phyloP scores from a whole-genome alignment of 306 rosid genomes.

The Nissolia schottii region DNA sequence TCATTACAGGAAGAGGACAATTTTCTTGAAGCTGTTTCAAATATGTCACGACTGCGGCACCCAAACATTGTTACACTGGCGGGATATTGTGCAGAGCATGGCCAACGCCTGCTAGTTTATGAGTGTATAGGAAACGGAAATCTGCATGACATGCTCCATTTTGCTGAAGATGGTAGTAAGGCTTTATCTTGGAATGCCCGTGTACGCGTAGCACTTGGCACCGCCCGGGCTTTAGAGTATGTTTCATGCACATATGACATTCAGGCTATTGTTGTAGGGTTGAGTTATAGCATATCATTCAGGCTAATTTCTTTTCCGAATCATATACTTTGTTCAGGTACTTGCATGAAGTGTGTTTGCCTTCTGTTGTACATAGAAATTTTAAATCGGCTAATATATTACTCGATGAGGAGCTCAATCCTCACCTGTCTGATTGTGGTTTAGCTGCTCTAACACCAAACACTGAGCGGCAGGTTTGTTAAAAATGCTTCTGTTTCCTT shows the following conservation, averaged over 20 bases:
- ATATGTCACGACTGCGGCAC: slow-evolving; percentile 90
- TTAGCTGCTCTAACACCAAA: slow-evolving; percentile 83
- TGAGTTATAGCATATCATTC: background rate
- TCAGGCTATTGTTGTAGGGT: slow-evolving; percentile 12
- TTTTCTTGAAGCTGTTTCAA: slow-evolving; percentile 88
- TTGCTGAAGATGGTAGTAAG: slow-evolving; percentile 70
- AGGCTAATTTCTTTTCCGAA: slow-evolving; percentile 7
- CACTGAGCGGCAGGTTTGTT: slow-evolving; percentile 75
- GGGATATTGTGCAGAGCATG: slow-evolving; percentile 91
- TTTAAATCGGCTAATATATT: slow-evolving; percentile 94
- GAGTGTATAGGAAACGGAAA: slow-evolving; percentile 78
- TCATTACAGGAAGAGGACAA: slow-evolving; percentile 94
- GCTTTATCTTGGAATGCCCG: slow-evolving; percentile 93
- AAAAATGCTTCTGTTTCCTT: slow-evolving; percentile 3
- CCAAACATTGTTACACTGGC: slow-evolving; percentile 82
- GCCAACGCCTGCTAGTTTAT: slow-evolving; percentile 89
- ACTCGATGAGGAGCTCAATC: slow-evolving; percentile 91
- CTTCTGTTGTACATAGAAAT: slow-evolving; percentile 94
- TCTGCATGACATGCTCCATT: slow-evolving; percentile 90
- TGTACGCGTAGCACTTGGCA: slow-evolving; percentile 94
- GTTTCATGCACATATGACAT: slow-evolving; percentile 31
- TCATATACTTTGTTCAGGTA: slow-evolving; percentile 54
- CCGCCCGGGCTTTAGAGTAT: slow-evolving; percentile 97
- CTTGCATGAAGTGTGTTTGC: slow-evolving; percentile 98
- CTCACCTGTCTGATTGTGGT: slow-evolving; percentile 88